A percentile compares a stretch with the other conserved stretches of the same genome.
phyloP scores from a whole-genome alignment of 2,329 filamentous ascomycete species.

The Claviceps fusiformis region DNA sequence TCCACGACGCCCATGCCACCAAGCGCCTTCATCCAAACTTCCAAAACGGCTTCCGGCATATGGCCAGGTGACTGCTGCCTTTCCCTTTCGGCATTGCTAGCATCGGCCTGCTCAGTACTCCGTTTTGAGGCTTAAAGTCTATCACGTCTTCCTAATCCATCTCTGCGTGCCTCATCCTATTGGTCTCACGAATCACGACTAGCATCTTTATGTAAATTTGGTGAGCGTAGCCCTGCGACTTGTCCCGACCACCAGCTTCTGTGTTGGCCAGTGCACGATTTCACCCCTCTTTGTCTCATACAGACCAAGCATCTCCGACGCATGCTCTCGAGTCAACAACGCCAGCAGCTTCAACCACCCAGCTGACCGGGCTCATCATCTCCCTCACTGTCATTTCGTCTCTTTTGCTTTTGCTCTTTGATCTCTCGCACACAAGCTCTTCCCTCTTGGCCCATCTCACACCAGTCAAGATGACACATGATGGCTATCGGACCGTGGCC shows the following conservation, averaged over 20 bases:
- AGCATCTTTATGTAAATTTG: background rate
- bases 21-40: too few relatives aligned
- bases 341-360: background rate
- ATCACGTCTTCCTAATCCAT: background rate
- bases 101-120: too few relatives aligned
- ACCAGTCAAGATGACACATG: constrained; percentile 5
- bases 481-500: constrained; percentile 51
- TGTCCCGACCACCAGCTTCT: background rate
- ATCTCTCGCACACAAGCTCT: background rate
- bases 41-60: too few relatives aligned
- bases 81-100: too few relatives aligned
- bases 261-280: background rate
- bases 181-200: background rate
- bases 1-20: too few relatives aligned
- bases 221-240: background rate
- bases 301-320: background rate
- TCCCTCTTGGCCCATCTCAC: background rate
- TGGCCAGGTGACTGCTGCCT: too few relatives aligned
- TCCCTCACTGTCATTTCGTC: background rate
- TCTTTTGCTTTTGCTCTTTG: background rate
- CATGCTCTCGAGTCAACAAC: background rate
- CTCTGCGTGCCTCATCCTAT: background rate
- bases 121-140: background rate
- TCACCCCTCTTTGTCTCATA: background rate
- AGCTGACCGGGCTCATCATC: background rate